A percentile compares a stretch with the other conserved stretches of the same genome.
phyloP scores from a whole-genome alignment of 371 early-diverging fungal species.

The Mycotypha africana region DNA sequence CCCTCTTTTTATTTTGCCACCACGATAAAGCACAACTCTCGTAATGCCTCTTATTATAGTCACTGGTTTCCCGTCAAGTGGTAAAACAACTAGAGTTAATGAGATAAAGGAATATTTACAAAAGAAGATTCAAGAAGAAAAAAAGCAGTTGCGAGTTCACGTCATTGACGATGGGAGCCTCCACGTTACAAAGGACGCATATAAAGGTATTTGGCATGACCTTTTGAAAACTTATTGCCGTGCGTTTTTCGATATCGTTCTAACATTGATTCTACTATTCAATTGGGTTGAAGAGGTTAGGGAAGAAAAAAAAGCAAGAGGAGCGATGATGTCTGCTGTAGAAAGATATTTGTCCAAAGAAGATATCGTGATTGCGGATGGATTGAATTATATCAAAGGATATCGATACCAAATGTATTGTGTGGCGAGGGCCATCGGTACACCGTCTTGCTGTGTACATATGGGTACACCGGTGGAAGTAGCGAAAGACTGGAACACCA shows the following conservation, averaged over 20 bases:
- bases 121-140: constrained; percentile 40
- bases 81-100: constrained; percentile 81
- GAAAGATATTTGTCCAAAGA: constrained; percentile 80
- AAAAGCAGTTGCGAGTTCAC: constrained; percentile 51
- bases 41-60: constrained; percentile 95
- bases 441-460: constrained; percentile 86
- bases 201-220: constrained; percentile 52
- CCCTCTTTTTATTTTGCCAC: constrained; percentile 5
- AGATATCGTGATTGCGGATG: constrained; percentile 86
- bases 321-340: constrained; percentile 82
- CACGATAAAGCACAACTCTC: no score
- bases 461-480: constrained; percentile 62
- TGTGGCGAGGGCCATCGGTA: constrained; percentile 80
- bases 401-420: constrained; percentile 96
- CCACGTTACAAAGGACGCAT: constrained; percentile 58
- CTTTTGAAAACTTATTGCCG: not conserved
- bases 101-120: constrained; percentile 66
- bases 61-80: constrained; percentile 86
- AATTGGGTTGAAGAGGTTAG: constrained; percentile 44
- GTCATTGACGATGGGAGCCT: constrained; percentile 78
- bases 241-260: not conserved
- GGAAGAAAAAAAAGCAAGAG: constrained; percentile 93
- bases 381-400: constrained; percentile 96
- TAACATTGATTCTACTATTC: no score
- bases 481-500: constrained; percentile 66